Percentiles rank a stretch among this genome's conserved stretches.
Evolutionary conservation across 2,329 filamentous ascomycete species (phyloP).

Genomic region (Penicillium verrucosum): DNA sequence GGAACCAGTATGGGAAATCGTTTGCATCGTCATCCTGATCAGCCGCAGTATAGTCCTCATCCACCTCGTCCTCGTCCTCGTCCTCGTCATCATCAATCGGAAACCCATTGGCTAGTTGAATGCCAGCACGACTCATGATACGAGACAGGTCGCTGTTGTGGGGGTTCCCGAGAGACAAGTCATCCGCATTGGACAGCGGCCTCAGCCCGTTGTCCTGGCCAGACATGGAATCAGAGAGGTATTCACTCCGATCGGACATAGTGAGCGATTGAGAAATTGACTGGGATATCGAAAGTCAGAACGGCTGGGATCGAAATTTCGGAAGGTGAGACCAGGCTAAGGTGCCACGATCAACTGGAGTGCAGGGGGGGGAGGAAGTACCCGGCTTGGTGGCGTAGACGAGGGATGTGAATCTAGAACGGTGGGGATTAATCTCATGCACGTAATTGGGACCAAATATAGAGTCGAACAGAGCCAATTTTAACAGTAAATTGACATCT

Average conservation of each 20-base stretch:
- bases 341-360: constrained; percentile 10
- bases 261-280: constrained; percentile 1
- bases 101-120: constrained; percentile 31
- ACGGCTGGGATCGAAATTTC: neutral
- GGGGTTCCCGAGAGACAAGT: constrained; percentile 25
- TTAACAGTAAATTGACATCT: neutral
- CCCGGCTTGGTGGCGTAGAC: constrained; percentile 21
- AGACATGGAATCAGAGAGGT: constrained; percentile 29
- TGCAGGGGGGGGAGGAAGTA: constrained; percentile 11
- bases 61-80: constrained; percentile 34
- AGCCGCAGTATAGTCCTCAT: constrained; percentile 43
- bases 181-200: constrained; percentile 32
- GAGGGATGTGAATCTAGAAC: constrained; percentile 23
- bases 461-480: neutral
- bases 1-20: constrained; percentile 43
- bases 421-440: constrained; percentile 22
- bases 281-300: neutral
- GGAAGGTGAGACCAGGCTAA: constrained; percentile 6
- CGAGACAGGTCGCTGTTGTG: constrained; percentile 30
- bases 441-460: constrained; percentile 6
- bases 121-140: constrained; percentile 27
- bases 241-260: constrained; percentile 33
- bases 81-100: constrained; percentile 31
- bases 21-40: constrained; percentile 42
- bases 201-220: constrained; percentile 26